A percentile compares a stretch with the other conserved stretches of the same genome.
phyloP scores from a whole-genome alignment of 805 yeast genomes.

The Torulaspora indica region DNA sequence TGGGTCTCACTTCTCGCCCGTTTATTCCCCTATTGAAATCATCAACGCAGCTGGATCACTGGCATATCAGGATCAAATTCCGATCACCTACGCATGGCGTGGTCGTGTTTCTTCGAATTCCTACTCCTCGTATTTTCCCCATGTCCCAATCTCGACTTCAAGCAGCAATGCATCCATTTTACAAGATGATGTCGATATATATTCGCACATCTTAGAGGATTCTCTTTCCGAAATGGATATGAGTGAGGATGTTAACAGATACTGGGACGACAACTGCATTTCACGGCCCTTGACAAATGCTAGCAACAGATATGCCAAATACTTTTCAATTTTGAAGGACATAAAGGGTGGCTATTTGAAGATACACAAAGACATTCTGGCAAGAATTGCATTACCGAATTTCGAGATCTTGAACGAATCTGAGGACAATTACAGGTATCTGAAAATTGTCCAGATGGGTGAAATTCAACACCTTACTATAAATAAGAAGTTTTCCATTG shows the following conservation, averaged over 20 bases:
- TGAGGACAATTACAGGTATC: constrained; percentile 14
- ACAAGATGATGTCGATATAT: constrained; percentile 30
- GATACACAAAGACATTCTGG: constrained; percentile 30
- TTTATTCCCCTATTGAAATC: constrained; percentile 27
- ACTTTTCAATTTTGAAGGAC: constrained; percentile 22
- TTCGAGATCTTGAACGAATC: constrained; percentile 25
- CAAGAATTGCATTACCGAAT: constrained; percentile 20
- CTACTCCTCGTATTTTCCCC: constrained; percentile 25
- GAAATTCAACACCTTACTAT: constrained; percentile 38
- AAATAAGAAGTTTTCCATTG: constrained; percentile 33
- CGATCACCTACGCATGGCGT: constrained; percentile 5
- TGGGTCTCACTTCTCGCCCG: not conserved
- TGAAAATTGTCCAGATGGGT: constrained; percentile 35
- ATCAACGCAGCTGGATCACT: constrained; percentile 10
- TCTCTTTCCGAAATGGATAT: constrained; percentile 14
- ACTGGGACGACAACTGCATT: constrained; percentile 12
- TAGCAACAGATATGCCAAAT: constrained; percentile 21
- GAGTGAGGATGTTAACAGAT: constrained; percentile 12
- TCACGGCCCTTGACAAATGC: constrained; percentile 2
- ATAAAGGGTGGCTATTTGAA: constrained; percentile 36
- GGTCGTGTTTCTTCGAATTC: constrained; percentile 25
- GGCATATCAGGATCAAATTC: constrained; percentile 9
- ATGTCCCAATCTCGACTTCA: constrained; percentile 15
- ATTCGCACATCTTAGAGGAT: constrained; percentile 24
- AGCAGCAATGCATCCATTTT: constrained; percentile 12